Base-by-base conservation (phyloP, 2,329 filamentous ascomycete genomes). In the Alternaria gansuensis region DNA sequence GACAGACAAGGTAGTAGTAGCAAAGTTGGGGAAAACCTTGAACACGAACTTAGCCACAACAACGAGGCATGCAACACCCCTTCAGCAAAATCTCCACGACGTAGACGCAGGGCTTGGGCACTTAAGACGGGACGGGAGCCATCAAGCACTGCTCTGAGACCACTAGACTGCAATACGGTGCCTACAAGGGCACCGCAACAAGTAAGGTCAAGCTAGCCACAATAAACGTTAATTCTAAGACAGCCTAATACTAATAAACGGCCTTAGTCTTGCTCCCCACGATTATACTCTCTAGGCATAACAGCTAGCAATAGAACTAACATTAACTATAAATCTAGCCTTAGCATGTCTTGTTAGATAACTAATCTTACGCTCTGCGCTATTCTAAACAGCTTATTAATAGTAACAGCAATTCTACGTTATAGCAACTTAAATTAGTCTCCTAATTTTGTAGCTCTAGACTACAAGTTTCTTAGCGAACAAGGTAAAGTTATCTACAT, bases 131-230 rank as follows among this genome's bases (percentile, higher is more conserved):
- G 6, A 58, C 44, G 43, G 13, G 5, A 21, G 50, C 28, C 6
- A 36, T 54, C 17, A n/a, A 59, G 55, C 46, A 59, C 23, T 59
- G 7, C 57, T 59, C 41, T 39, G 9, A 51, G 41, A 49, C 24
- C 11, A 41, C 13, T 55, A 3, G n/a, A 59, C 51, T 49, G 26
- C 34, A 29, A 51, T 24, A 43, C 23, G 17, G 28, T 48, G 43
- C 51, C 46, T 59, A 48, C 24, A 14, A 55, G 14, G 46, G 13
- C 34, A 59, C 29, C 29, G 21, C 23, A 52, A 48, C 40, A 34
- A 55, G 24, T 37, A 51, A 51, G 10, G n/a, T 14, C 17, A 17
- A 59, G 31, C 39, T 23, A 52, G 2, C 29, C 13, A 59, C 39
- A 24, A 51, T 13, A 43, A 44, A 48, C 29, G 14, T 34, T 5